A percentile compares a stretch with the other conserved stretches of the same genome.
Evolutionary conservation across 2,329 filamentous ascomycete species (phyloP).

Genomic region (Pyricularia grisea): DNA sequence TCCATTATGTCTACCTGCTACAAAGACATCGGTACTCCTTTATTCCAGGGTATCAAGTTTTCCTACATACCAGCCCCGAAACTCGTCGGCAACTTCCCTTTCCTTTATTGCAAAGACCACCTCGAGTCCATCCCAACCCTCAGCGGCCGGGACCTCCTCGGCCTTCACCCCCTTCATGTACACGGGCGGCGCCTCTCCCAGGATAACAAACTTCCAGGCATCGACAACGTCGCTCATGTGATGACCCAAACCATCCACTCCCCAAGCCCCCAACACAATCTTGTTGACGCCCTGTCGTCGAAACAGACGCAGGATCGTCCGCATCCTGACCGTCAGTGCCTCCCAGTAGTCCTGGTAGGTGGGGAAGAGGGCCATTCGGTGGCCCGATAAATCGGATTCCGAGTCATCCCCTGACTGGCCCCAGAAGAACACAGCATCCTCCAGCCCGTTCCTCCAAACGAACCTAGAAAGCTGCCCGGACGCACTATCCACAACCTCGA

Average conservation of each 20-base stretch:
- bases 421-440: background rate
- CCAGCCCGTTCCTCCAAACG: background rate
- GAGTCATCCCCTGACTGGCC: background rate
- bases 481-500: background rate
- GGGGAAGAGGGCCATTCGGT: background rate
- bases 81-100: constrained; percentile 38
- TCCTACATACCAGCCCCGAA: constrained; percentile 28
- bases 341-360: constrained; percentile 34
- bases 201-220: constrained; percentile 38
- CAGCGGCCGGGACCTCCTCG: constrained; percentile 1
- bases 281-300: constrained; percentile 31
- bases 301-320: constrained; percentile 43
- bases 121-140: constrained; percentile 34
- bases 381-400: background rate
- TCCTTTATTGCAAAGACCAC: constrained; percentile 51
- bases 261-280: constrained; percentile 54
- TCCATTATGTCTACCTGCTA: background rate
- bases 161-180: constrained; percentile 2
- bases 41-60: background rate
- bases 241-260: constrained; percentile 55
- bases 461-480: background rate
- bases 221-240: constrained; percentile 48
- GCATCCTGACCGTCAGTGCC: constrained; percentile 42
- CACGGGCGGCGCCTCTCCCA: constrained; percentile 12
- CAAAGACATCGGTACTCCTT: background rate